Evolutionary conservation across 1,139 yeast genomes (phyloP).

Genomic region (Yamadazyma pseudoaaseri): DNA sequence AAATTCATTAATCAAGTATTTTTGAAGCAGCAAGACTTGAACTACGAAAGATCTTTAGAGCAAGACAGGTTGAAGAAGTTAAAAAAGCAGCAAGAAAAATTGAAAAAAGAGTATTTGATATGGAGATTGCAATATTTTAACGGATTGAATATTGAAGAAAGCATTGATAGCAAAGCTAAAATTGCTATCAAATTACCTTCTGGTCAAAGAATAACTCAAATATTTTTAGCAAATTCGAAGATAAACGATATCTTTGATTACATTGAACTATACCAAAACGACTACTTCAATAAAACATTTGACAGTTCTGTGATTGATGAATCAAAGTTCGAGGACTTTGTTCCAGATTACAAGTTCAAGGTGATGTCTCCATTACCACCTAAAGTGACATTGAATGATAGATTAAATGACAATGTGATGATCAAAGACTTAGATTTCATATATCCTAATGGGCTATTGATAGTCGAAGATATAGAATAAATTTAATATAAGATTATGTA

Average conservation of each 20-base stretch:
- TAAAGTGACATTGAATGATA: conserved; percentile 28
- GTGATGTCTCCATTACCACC: conserved; percentile 44
- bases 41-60: conserved; percentile 68
- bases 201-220: conserved; percentile 49
- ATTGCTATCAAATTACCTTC: conserved; percentile 58
- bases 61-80: conserved; percentile 46
- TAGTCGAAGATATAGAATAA: conserved; percentile 29
- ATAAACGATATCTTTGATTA: conserved; percentile 60
- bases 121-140: conserved; percentile 52
- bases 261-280: conserved; percentile 43
- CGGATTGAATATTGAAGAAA: conserved; percentile 29
- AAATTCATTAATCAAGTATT: conserved; percentile 59
- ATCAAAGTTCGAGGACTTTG: conserved; percentile 21
- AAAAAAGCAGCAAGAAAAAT: conserved; percentile 22
- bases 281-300: conserved; percentile 37
- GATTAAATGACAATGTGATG: conserved; percentile 12
- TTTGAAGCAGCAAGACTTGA: conserved; percentile 73
- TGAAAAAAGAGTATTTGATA: conserved; percentile 29
- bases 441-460: conserved; percentile 44
- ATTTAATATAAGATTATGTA: neutral
- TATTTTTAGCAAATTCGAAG: conserved; percentile 44
- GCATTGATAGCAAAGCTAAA: conserved; percentile 35
- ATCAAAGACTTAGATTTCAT: conserved; percentile 33
- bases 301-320: conserved; percentile 21
- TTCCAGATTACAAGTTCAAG: conserved; percentile 30